Percentiles rank a stretch among this genome's conserved stretches.
Evolutionary conservation across 2,329 filamentous ascomycete genomes (phyloP).

Genomic region (Trichoderma semiorbis): DNA sequence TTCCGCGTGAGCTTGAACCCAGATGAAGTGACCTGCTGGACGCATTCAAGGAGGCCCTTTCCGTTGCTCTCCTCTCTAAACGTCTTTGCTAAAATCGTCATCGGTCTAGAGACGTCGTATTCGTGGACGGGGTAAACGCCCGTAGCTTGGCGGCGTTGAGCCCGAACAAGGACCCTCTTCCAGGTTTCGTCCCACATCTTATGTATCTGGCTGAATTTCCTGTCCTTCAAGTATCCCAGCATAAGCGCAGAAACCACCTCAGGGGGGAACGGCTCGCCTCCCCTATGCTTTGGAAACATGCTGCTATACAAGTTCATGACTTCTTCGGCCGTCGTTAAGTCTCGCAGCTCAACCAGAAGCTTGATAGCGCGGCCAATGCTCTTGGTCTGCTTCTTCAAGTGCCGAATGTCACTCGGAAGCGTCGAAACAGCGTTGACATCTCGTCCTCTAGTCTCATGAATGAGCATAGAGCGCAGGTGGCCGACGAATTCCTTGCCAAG

Average conservation of each 20-base stretch:
- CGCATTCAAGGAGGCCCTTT: constrained; percentile 45
- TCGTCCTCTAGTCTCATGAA: background rate
- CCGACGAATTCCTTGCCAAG: constrained; percentile 30
- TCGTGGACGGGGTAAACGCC: constrained; percentile 46
- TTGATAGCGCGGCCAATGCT: constrained; percentile 33
- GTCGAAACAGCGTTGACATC: background rate
- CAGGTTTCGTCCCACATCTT: constrained; percentile 64
- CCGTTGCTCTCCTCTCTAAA: constrained; percentile 40
- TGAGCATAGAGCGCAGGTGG: constrained; percentile 27
- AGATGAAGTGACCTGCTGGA: constrained; percentile 54
- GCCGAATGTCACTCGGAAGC: constrained; percentile 22
- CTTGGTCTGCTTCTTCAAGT: constrained; percentile 28
- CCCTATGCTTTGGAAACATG: constrained; percentile 35
- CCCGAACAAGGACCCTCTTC: constrained; percentile 43
- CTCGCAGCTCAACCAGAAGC: constrained; percentile 35
- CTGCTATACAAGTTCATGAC: constrained; percentile 54
- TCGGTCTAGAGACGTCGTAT: constrained; percentile 49
- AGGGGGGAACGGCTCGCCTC: constrained; percentile 43
- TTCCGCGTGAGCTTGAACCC: constrained; percentile 73
- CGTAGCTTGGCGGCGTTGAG: constrained; percentile 23
- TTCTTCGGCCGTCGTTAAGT: constrained; percentile 53
- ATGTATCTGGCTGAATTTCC: constrained; percentile 58
- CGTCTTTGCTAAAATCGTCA: constrained; percentile 48
- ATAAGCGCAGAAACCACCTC: constrained; percentile 64
- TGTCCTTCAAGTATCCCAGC: constrained; percentile 57